A percentile compares a stretch with the other conserved stretches of the same genome.
These are phyloP conservation scores for Colletotrichum sansevieriae DNA, from an alignment of 2,329 filamentous ascomycete species.

Conservation along the genomic window DNA sequence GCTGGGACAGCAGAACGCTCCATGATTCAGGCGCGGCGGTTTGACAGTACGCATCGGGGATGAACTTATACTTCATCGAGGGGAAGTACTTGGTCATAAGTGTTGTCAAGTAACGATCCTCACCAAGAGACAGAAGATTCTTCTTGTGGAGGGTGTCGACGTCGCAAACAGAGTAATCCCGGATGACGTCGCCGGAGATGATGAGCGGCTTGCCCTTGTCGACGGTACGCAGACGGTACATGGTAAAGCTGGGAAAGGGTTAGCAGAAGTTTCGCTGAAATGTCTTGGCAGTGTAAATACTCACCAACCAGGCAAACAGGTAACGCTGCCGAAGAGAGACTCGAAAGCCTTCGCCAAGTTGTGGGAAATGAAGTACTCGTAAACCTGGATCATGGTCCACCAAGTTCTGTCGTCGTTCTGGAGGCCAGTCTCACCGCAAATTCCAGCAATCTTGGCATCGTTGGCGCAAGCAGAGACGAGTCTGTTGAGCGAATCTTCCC, in stretches of 20 bases:
- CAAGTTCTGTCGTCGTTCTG: constrained; percentile 95
- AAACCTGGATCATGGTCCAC: constrained; percentile 99
- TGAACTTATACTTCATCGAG: constrained; percentile 94
- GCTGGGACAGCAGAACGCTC: constrained; percentile 94
- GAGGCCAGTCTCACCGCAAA: constrained; percentile 95
- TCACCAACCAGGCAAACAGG: constrained; percentile 98
- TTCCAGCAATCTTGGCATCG: constrained; percentile 95
- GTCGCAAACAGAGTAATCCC: constrained; percentile 88
- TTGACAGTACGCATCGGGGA: constrained; percentile 91
- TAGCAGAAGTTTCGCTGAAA: constrained; percentile 46
- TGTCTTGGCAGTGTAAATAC: constrained; percentile 47
- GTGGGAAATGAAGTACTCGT: constrained; percentile 99
- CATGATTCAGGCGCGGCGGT: constrained; percentile 95
- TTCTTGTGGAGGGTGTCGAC: constrained; percentile 98
- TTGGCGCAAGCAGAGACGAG: constrained; percentile 93
- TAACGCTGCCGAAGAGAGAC: constrained; percentile 96
- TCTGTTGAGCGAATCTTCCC: constrained; percentile 91
- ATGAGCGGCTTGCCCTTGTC: constrained; percentile 96
- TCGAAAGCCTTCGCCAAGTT: constrained; percentile 97
- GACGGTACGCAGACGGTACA: constrained; percentile 95
- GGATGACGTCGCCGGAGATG: constrained; percentile 88
- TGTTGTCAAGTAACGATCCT: constrained; percentile 97
- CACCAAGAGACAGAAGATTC: constrained; percentile 92
- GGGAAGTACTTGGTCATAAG: constrained; percentile 99
- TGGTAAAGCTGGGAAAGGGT: constrained; percentile 82